Base-by-base conservation (phyloP, 2,329 filamentous ascomycete genomes). In the Pestalotiopsis sp. region DNA sequence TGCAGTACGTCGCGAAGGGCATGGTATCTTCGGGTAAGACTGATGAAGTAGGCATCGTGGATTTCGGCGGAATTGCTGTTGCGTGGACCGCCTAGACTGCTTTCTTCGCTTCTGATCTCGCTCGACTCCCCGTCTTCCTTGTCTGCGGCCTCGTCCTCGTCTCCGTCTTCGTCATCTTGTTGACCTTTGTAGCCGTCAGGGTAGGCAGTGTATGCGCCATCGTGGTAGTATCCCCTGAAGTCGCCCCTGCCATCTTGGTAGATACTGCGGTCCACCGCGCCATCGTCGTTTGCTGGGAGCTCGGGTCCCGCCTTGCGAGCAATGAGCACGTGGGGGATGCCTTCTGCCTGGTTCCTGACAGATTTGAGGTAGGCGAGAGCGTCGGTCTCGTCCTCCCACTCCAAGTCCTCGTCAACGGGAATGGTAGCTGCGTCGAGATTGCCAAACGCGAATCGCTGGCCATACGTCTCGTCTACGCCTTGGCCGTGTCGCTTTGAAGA, bases 141-240 rank as follows among this genome's bases (percentile, higher is more conserved):
- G 52, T 81, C 77, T 13, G 76, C 71, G 14, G 73, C 68, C 1
- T 70, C 69, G 13, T 71, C 71, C 27, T 76, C 73, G 9, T 70
- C 73, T 20, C 39, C 68, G 38, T 77, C 78, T 20, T 62, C 59
- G 6, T 77, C 72, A 38, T 78, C 70, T 31, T 74, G 72, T 59
- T 78, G 72, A 27, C 72, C 72, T 36, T 78, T 69, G 36, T 79
- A 75, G 20, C 77, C 73, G 13, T 84, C 81, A 0, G 88, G 85
- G 2, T 86, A 84, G 4, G 90, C 92, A 27, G 91, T 89, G 78
- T 94, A 97, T 49, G 93, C 92, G 63, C 94, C 94, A 73, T 97
- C 93, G 17, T 90, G 83, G 77, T 93, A 96, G 76, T 89, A 91
- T 12, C 91, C 92, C 67, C 87, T 81, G 25, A 84, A 82, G 74